phyloP scores from a whole-genome alignment of 345 rosid species.

The Aquilaria malaccensis region DNA sequence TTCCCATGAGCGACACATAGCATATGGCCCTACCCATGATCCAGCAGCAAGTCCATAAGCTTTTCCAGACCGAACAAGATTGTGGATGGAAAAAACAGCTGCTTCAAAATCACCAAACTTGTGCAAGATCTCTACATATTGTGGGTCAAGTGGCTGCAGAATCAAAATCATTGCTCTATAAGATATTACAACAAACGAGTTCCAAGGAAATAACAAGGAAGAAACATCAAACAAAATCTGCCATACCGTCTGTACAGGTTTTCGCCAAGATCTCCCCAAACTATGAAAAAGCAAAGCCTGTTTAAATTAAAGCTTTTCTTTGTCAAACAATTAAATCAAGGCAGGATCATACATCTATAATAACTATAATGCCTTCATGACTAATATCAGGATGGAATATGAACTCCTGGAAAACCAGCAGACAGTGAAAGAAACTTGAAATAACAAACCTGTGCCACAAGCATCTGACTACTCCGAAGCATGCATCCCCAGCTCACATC shows the following conservation, averaged over 20 bases:
- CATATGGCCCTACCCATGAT: slow-evolving; percentile 98
- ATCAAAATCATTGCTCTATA: slow-evolving; percentile 5
- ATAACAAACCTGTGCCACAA: slow-evolving; percentile 67
- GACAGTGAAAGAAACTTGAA: background rate
- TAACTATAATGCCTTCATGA: background rate
- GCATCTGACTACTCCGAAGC: slow-evolving; percentile 99
- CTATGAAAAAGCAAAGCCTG: slow-evolving; percentile 81
- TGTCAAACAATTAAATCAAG: slow-evolving; percentile 1
- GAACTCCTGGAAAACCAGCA: background rate
- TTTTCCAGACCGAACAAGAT: slow-evolving; percentile 71
- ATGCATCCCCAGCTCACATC: slow-evolving; percentile 97
- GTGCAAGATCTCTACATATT: slow-evolving; percentile 66
- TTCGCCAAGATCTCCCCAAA: slow-evolving; percentile 94
- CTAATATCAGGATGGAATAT: background rate
- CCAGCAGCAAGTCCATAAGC: slow-evolving; percentile 91
- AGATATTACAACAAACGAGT: background rate
- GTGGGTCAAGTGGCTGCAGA: slow-evolving; percentile 56
- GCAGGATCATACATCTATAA: background rate
- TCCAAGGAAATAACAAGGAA: background rate
- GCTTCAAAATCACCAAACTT: slow-evolving; percentile 72
- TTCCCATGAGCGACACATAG: slow-evolving; percentile 88
- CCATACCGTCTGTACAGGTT: slow-evolving; percentile 41
- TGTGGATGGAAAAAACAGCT: slow-evolving; percentile 76
- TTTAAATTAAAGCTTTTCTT: slow-evolving; percentile 12
- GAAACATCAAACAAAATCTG: slow-evolving; percentile 2